Evolutionary conservation across 2,329 filamentous ascomycete species (phyloP).

Genomic region (Aspergillus tamarii): DNA sequence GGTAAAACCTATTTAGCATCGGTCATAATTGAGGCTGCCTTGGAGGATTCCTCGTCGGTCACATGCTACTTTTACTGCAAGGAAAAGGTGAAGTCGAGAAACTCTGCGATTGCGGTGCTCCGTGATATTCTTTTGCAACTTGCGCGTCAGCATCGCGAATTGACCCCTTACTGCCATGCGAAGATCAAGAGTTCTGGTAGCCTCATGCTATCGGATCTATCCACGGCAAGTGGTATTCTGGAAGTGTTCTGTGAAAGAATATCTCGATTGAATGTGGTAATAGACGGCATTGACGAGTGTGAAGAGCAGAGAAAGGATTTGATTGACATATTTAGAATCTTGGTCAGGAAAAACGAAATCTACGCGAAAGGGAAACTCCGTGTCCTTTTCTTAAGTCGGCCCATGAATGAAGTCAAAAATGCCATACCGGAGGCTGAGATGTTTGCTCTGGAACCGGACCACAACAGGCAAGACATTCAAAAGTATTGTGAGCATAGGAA

Average conservation of each 20-base stretch:
- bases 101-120: slow-evolving; percentile 1
- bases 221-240: slow-evolving; percentile 1
- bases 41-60: background rate
- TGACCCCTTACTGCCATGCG: slow-evolving; percentile 10
- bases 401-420: slow-evolving; percentile 9
- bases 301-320: slow-evolving; percentile 6
- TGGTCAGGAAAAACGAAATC: slow-evolving; percentile 6
- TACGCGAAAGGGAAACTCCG: slow-evolving; percentile 8
- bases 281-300: slow-evolving; percentile 15
- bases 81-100: background rate
- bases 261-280: slow-evolving; percentile 7
- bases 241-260: slow-evolving; percentile 11
- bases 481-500: slow-evolving; percentile 11
- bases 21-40: background rate
- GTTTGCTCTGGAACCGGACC: background rate
- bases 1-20: background rate
- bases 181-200: slow-evolving; percentile 4
- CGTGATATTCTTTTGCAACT: slow-evolving; percentile 12
- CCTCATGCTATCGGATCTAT: slow-evolving; percentile 6
- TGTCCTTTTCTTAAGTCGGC: slow-evolving; percentile 7
- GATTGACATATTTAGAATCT: slow-evolving; percentile 5
- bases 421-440: slow-evolving; percentile 4
- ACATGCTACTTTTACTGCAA: slow-evolving; percentile 15
- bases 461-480: slow-evolving; percentile 11
- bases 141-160: background rate